Base-by-base conservation (phyloP, 2,329 filamentous ascomycete species). In the Gnomoniopsis smithogilvyi region DNA sequence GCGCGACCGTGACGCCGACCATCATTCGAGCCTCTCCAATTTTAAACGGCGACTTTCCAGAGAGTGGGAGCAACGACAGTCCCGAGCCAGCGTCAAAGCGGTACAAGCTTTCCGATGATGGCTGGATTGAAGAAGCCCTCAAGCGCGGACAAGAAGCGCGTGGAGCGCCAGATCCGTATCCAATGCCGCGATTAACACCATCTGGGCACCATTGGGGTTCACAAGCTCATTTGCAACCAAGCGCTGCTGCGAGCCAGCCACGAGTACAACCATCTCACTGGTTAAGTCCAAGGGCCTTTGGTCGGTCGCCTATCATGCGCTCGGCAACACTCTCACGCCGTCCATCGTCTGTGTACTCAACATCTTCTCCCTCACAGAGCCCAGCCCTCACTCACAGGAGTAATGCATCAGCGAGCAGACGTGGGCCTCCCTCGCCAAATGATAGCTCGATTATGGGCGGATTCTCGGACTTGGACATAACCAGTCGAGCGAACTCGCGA, bases 281-380 rank as follows among this genome's bases (percentile, higher is more conserved):
- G 30, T 45, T 48, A 14, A 49, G 53, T 17, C 45, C 53, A 10
- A 15, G 45, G n/a, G 30, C 17, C 21, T 19, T 38, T 4, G 19
- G 30, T 11, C 43, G 21, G 33, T 41, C 45, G 19, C 34, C 53
- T 12, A 17, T 30, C 24, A 17, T 48, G 11, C 46, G 36, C 30
- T 55, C 53, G 6, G 34, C 45, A 49, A 11, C 43, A 14, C 19
- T 22, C 14, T 55, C 52, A 17, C 52, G 52, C 1, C 58, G 56
- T 11, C 46, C 56, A 8, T 62, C 60, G 6, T 56, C 53, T 45
- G 43, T 43, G 1, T 54, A 34, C 22, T 59, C 53, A 33, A 19
- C 26, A 26, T 38, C 41, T 17, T 46, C 36, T 19, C 43, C 51
- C 14, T 46, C 45, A n/a, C 52, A 21, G 12, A 59, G 60, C 22